phyloP scores from a whole-genome alignment of 1,284 basidiomycete species.

The Coriolopsis trogii region DNA sequence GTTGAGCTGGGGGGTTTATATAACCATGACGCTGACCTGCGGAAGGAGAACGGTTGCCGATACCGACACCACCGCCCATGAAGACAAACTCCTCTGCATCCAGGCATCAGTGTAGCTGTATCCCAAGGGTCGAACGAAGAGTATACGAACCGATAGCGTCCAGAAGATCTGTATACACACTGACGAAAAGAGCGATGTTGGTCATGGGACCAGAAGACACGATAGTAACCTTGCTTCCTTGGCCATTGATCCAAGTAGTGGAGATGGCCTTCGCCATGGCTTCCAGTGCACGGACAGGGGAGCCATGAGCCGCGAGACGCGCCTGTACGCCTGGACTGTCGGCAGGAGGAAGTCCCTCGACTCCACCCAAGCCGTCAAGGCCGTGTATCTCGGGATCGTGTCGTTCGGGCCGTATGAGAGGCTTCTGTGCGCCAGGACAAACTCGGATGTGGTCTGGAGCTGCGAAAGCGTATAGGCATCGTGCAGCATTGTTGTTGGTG shows the following conservation, averaged over 20 bases:
- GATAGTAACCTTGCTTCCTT: conserved; percentile 60
- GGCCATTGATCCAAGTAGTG: conserved; percentile 54
- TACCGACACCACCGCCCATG: conserved; percentile 88
- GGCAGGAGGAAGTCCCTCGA: conserved; percentile 65
- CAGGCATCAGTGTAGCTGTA: not conserved
- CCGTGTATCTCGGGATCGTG: conserved; percentile 78
- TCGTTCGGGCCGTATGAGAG: conserved; percentile 49
- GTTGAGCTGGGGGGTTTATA: not conserved
- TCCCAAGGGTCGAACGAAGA: not conserved
- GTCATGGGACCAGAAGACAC: conserved; percentile 83
- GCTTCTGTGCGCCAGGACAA: conserved; percentile 68
- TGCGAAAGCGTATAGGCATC: conserved; percentile 72
- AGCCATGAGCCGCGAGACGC: conserved; percentile 47
- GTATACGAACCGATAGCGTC: conserved; percentile 47
- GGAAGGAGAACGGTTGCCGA: conserved; percentile 77
- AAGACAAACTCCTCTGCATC: conserved; percentile 79
- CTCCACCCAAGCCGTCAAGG: conserved; percentile 76
- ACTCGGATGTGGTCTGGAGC: conserved; percentile 60
- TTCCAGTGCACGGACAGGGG: conserved; percentile 56
- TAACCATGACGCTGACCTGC: conserved; percentile 50
- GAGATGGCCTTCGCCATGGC: conserved; percentile 65
- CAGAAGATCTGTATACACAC: conserved; percentile 71
- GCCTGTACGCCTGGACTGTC: conserved; percentile 50
- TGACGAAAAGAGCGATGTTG: conserved; percentile 80
- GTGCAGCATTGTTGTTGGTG: conserved; percentile 73